Conservation (phyloP, 129 eudicot species). For the Lonicera japonica region DNA sequence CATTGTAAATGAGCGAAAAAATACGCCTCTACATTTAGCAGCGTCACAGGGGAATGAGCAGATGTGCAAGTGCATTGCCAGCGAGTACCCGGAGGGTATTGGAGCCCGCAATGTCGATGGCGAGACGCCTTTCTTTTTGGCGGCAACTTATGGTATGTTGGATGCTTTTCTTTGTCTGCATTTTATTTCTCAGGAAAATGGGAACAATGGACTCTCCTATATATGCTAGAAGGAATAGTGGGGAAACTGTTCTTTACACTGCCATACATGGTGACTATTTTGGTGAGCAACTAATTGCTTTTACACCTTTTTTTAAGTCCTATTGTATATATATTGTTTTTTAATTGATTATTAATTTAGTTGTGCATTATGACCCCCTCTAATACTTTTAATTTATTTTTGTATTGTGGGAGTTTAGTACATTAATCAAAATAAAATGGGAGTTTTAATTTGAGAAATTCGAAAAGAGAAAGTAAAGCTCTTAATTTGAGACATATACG, state of each 20-base stretch:
- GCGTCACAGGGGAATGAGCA: conserved; percentile 4
- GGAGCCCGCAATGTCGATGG: conserved; percentile 8
- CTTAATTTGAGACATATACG: too few species aligned
- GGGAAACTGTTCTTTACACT: conserved; percentile 14
- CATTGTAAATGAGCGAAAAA: not conserved
- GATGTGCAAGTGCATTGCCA: conserved; percentile 9
- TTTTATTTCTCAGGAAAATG: not conserved
- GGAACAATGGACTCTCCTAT: not conserved
- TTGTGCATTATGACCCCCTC: too few species aligned
- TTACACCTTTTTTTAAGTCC: too few species aligned
- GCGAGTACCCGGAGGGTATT: not conserved
- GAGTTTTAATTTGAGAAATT: too few species aligned
- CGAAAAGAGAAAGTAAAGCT: too few species aligned
- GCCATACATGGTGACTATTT: conserved; percentile 19
- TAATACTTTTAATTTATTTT: not conserved
- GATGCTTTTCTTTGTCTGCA: conserved; percentile 13
- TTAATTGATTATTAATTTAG: too few species aligned
- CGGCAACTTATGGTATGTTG: conserved; percentile 3
- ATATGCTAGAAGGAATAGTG: conserved; percentile 3
- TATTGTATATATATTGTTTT: too few species aligned
- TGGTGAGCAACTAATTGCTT: too few species aligned
- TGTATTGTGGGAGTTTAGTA: not conserved
- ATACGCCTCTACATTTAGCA: conserved; percentile 14
- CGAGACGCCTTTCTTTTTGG: conserved; percentile 17
- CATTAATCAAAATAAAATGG: too few species aligned